Percentiles rank a stretch among this genome's conserved stretches.
Evolutionary conservation across 2,329 filamentous ascomycete species (phyloP).

Genomic region (Cryphonectria carpinicola): DNA sequence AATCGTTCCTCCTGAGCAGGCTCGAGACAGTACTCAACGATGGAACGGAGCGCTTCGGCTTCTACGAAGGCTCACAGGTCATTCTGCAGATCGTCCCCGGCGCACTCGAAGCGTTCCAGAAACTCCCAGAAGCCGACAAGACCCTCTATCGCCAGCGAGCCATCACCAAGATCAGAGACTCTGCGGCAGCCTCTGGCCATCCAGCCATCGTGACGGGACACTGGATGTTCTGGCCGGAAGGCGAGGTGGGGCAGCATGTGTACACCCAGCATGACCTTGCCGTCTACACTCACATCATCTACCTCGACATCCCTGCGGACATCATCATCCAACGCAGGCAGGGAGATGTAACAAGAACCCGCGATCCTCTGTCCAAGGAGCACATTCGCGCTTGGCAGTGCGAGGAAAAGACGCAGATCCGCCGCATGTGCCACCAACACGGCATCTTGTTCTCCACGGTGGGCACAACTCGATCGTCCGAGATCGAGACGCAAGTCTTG

Average conservation of each 20-base stretch:
- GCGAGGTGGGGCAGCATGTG: background rate
- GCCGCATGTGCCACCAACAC: background rate
- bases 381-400: background rate
- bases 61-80: constrained; percentile 4
- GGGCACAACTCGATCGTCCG: background rate
- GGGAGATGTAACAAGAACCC: background rate
- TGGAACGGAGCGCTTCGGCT: background rate
- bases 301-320: background rate
- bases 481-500: background rate
- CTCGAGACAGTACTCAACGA: background rate
- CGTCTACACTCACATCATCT: background rate
- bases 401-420: background rate
- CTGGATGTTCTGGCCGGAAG: background rate
- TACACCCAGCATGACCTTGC: background rate
- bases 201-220: background rate
- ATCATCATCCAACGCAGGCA: background rate
- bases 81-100: background rate
- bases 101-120: background rate
- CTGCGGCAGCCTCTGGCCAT: background rate
- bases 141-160: background rate
- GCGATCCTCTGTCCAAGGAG: background rate
- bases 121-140: background rate
- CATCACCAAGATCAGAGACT: background rate
- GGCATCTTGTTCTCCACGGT: background rate
- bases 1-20: constrained; percentile 1